Evolutionary conservation across 2,329 filamentous ascomycete genomes (phyloP).

Genomic region (Colletotrichum melonis): DNA sequence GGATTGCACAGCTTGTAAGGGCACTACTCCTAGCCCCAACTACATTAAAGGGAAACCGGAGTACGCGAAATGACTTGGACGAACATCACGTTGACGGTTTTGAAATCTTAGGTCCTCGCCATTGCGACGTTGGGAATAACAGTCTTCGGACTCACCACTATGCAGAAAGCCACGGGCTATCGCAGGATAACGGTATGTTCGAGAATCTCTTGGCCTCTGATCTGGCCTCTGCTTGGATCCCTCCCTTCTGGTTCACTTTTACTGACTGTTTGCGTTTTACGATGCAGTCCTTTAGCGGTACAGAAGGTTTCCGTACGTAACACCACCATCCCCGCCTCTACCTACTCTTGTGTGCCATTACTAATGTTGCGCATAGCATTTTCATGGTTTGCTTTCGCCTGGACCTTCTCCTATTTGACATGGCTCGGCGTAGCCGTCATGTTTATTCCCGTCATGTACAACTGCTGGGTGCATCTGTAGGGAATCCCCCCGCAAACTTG

Average conservation of each 20-base stretch:
- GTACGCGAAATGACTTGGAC: not conserved
- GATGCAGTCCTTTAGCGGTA: conserved; percentile 34
- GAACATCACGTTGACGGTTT: conserved; percentile 14
- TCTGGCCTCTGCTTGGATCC: not conserved
- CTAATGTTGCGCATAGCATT: conserved; percentile 29
- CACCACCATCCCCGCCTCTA: not conserved
- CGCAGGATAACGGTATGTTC: conserved; percentile 37
- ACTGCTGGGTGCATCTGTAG: conserved; percentile 38
- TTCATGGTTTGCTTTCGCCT: conserved; percentile 37
- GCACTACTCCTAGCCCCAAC: not conserved
- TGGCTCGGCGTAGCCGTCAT: conserved; percentile 35
- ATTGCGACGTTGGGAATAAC: conserved; percentile 35
- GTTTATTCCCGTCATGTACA: conserved; percentile 37
- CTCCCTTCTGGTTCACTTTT: not conserved
- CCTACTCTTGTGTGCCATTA: not conserved
- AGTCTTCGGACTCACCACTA: conserved; percentile 34
- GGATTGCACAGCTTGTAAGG: conserved; percentile 36
- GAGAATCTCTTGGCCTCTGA: not conserved
- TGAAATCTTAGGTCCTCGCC: conserved; percentile 22
- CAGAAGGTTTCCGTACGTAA: conserved; percentile 37
- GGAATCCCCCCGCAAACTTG: not conserved
- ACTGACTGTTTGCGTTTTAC: conserved; percentile 16
- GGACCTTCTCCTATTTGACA: conserved; percentile 36
- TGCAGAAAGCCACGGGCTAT: conserved; percentile 36
- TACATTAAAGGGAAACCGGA: not conserved